phyloP scores from a whole-genome alignment of 768 basidiomycete species.

The Pholiota molesta region DNA sequence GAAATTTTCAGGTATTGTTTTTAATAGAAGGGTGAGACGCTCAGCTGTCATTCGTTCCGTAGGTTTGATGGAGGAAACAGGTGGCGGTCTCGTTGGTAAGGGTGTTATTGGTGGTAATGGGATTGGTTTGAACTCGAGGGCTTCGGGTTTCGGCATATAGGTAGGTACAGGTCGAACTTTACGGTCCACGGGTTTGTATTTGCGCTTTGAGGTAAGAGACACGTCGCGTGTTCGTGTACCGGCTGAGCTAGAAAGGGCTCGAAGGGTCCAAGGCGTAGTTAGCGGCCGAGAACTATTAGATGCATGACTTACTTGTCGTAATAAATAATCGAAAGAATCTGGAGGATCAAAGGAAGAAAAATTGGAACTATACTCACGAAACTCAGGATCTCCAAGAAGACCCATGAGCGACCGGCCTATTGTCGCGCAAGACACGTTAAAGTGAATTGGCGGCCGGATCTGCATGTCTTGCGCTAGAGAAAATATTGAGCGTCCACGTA shows the following conservation, averaged over 20 bases:
- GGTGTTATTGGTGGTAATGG: background rate
- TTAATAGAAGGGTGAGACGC: too few species aligned
- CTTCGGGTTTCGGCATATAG: conserved; percentile 24
- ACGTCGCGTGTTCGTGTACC: background rate
- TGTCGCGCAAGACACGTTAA: conserved; percentile 7
- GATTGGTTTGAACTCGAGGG: conserved; percentile 3
- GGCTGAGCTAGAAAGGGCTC: background rate
- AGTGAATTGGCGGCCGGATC: background rate
- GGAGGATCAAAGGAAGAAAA: conserved; percentile 9
- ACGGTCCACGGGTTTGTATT: conserved; percentile 31
- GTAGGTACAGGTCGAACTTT: conserved; percentile 30
- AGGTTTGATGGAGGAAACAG: background rate
- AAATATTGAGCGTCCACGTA: background rate
- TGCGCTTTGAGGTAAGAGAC: background rate
- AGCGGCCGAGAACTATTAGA: background rate
- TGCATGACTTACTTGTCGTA: background rate
- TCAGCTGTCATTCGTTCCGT: conserved; percentile 4
- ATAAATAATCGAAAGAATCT: background rate
- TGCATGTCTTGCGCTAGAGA: background rate
- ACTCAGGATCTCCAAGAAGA: conserved; percentile 5
- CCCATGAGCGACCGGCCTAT: conserved; percentile 8
- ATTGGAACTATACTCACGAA: background rate
- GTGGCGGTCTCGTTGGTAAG: background rate
- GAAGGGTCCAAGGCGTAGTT: conserved; percentile 5
- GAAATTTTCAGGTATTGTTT: background rate